Base-by-base conservation (phyloP, 495 filamentous ascomycete genomes). In the Penicillium simplicissimum region DNA sequence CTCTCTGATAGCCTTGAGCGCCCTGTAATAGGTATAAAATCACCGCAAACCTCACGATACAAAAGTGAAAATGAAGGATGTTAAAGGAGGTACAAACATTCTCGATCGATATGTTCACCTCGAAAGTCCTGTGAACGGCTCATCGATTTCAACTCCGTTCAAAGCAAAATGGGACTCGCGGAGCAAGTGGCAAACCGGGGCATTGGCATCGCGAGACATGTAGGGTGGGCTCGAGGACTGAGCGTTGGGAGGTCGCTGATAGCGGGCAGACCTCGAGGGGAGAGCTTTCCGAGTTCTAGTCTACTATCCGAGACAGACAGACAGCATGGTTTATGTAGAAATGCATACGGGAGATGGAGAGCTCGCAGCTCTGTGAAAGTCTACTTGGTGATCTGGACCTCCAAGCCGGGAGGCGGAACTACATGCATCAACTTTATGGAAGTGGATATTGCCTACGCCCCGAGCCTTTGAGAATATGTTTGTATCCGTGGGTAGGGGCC, bases 261-360 rank as follows among this genome's bases (percentile, higher is more conserved):
- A 31, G 47, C 43, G 17, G 49, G 15, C 25, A 25, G n/a, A 17
- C 25, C 53, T 68, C 63, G 56, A 71, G 58, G 58, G 61, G 55
- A 37, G 47, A 45, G 53, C 9, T 57, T 47, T 23, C 42, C 59
- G 63, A 62, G 60, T 10, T 65, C 62, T 49, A 60, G 62, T 71
- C 57, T 60, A 31, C 52, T 65, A 71, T 65, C 69, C 67, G 69
- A 69, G 69, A 71, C 67, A 71, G 64, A 62, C 53, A 40, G 63
- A 42, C 49, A 37, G 56, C n/a, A 28, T 59, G 34, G 55, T 60
- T 53, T 63, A 60, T 66, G 60, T 63, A 64, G 34, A 37, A 25
- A 48, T 63, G 47, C 37, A 55, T 66, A 55, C 52, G 60, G 42
- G 48, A 58, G 47, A n/a, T n/a, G 33, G 55, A 25, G 19, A 23